These are phyloP conservation scores for Pleurotus giganteus DNA, from an alignment of 768 basidiomycete species.

Conservation along the genomic window DNA sequence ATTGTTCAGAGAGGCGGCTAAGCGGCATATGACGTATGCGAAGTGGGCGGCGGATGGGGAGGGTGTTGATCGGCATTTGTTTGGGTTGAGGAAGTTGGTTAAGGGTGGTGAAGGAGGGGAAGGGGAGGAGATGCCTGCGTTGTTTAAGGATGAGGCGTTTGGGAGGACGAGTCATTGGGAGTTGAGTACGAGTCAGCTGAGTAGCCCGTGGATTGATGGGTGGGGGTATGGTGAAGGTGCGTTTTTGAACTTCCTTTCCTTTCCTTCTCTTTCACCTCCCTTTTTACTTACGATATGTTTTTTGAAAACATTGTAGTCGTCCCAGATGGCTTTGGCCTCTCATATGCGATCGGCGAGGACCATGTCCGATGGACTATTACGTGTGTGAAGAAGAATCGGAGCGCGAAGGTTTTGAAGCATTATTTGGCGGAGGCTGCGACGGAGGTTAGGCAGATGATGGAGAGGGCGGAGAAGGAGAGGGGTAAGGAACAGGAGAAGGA, in stretches of 20 bases:
- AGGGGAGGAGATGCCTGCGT: constrained; percentile 68
- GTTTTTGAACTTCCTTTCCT: constrained; percentile 17
- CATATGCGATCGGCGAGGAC: constrained; percentile 84
- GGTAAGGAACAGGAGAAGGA: constrained; percentile 29
- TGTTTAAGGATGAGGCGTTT: constrained; percentile 76
- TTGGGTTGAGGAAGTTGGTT: constrained; percentile 85
- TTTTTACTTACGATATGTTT: constrained; percentile 10
- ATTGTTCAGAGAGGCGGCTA: constrained; percentile 73
- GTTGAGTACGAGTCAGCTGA: constrained; percentile 86
- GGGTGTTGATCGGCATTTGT: constrained; percentile 94
- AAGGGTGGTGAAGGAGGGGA: constrained; percentile 52
- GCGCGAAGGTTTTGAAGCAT: constrained; percentile 55
- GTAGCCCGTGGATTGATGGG: constrained; percentile 78
- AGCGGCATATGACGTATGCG: constrained; percentile 85
- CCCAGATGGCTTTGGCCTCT: constrained; percentile 85
- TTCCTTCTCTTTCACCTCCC: too few relatives aligned
- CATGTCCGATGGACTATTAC: constrained; percentile 93
- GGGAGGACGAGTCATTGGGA: constrained; percentile 84
- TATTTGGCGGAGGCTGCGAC: constrained; percentile 80
- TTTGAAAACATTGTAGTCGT: constrained; percentile 71
- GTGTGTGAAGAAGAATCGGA: constrained; percentile 45
- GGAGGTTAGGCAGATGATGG: constrained; percentile 75
- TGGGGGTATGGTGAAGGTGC: constrained; percentile 97
- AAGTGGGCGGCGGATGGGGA: constrained; percentile 91
- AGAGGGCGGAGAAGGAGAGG: constrained; percentile 51